Base-by-base conservation (phyloP, 208 protist genomes). In the Trypanosoma brucei region DNA sequence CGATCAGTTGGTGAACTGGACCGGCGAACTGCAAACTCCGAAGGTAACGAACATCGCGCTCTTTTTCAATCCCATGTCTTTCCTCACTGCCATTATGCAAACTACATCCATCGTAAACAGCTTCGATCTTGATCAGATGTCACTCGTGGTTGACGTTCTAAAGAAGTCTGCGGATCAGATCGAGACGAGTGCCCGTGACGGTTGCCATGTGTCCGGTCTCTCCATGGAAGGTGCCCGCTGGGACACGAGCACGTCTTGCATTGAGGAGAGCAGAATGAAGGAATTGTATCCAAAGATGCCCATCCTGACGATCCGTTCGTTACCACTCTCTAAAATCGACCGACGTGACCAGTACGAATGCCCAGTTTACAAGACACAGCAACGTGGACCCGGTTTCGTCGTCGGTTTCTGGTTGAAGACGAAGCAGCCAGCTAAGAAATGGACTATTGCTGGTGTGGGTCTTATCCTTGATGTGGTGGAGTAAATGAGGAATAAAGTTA, bases 31-130 rank as follows among this genome's bases (percentile, higher is more conserved):
- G 49, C 83, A 92, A 68, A 94, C 93, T 14, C 97, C 94, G 13
- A 96, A 94, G 77, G 93, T 97, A 14, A 95, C 91, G 5, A 98
- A 97, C 79, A 85, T 99, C 48, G 62, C 94, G 33, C 81, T 95
- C 59, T 96, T 97, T 76, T 99, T 99, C 83, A 99, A 99, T 78
- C 98, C 98, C 40, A 98, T 98, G 94, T 98, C 98, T 5, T 99
- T 99, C 85, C 75, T 99, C 6, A 99, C 97, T 30, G 97, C 98
- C 62, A 98, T 99, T 57, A 98, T 99, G 94, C 98, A 99, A 76
- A 94, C 91, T 5, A 98, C 96, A 4, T 97, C 97, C 3, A 97
- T 98, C 66, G 88, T 95, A 58, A 98, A 98, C 87, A 93, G 92
- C 67, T 98, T 96, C 72, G 93, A 97, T 55, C 85, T 99, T 9